Base-by-base conservation (phyloP, 768 basidiomycete genomes). In the Russula sp. region DNA sequence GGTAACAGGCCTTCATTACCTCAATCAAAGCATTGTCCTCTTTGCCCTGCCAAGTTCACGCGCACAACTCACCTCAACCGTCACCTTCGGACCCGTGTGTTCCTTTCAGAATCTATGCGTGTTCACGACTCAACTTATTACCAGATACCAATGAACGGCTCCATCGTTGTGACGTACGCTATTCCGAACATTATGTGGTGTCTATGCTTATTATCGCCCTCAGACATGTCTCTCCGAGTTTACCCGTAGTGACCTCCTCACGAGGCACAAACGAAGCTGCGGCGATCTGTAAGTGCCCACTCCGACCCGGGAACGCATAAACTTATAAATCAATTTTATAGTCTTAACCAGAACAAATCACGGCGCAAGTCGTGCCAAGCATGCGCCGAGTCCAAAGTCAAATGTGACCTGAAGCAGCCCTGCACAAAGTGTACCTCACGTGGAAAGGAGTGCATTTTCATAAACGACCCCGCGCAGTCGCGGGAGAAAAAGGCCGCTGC, bases 21-120 rank as follows among this genome's bases (percentile, higher is more conserved):
- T 14, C 84, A 87, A 72, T 84, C 83, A 24, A 86, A 87, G 69
- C 78, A 80, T 66, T 87, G 85, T 66, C 77, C 83, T 22, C 74
- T 84, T 46, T 87, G 85, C 69, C 84, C 85, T 1, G 85, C 85
- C 2, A 86, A 84, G 70, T 87, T 87, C 71, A 86, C 85, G 8
- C 79, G 85, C 46, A 86, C 84, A 0, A 86, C 85, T 0, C 85
- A 87, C 72, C 79, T 87, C 64, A 85, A 86, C 71, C 79, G 85
- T 34, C 85, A 87, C 69, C 72, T 87, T 50, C 84, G 84, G 46
- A 85, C 85, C 65, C 85, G 85, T 86, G 71, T 53, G 84, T 76
- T 28, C 42, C 34, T 34, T 56, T 24, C 34, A 9, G 36, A 28
- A 53, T 20, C n/a, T 36, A 14, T 54, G 62, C 20, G 22, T 51